A percentile compares a stretch with the other conserved stretches of the same genome.
Conservation (phyloP, 768 basidiomycete species). For the Rhodocollybia butyracea region DNA sequence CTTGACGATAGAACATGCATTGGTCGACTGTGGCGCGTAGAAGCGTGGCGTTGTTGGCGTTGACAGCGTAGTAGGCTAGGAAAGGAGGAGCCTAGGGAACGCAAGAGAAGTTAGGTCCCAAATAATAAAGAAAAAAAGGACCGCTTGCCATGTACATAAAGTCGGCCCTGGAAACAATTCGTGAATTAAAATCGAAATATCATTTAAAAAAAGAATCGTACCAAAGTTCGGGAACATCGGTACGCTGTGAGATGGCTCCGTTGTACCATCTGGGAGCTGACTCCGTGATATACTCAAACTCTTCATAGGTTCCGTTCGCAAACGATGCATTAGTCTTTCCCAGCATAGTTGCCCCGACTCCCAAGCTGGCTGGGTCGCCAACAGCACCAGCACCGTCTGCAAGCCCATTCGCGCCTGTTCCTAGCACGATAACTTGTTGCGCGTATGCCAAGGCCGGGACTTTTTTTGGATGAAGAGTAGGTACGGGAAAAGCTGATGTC, state of each 20-base stretch:
- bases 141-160: constrained; percentile 54
- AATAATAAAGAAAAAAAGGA: too few relatives aligned
- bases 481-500: constrained; percentile 22
- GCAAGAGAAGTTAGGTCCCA: too few relatives aligned
- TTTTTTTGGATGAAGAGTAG: constrained; percentile 7
- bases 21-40: constrained; percentile 36
- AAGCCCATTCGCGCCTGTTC: constrained; percentile 25
- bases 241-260: constrained; percentile 54
- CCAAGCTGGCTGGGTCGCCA: constrained; percentile 55
- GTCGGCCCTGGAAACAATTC: constrained; percentile 38
- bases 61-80: constrained; percentile 44
- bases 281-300: constrained; percentile 41
- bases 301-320: constrained; percentile 28
- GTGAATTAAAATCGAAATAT: not conserved
- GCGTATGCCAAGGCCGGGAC: constrained; percentile 20
- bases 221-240: constrained; percentile 48
- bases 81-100: constrained; percentile 50
- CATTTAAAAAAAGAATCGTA: constrained; percentile 10
- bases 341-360: constrained; percentile 38
- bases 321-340: constrained; percentile 24
- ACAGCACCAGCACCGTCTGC: constrained; percentile 42
- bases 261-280: constrained; percentile 36
- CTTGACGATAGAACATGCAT: constrained; percentile 37
- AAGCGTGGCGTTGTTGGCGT: constrained; percentile 29
- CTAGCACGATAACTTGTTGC: constrained; percentile 16